Conservation (phyloP, 2,329 filamentous ascomycete species). For the Cercospora brassicicola region DNA sequence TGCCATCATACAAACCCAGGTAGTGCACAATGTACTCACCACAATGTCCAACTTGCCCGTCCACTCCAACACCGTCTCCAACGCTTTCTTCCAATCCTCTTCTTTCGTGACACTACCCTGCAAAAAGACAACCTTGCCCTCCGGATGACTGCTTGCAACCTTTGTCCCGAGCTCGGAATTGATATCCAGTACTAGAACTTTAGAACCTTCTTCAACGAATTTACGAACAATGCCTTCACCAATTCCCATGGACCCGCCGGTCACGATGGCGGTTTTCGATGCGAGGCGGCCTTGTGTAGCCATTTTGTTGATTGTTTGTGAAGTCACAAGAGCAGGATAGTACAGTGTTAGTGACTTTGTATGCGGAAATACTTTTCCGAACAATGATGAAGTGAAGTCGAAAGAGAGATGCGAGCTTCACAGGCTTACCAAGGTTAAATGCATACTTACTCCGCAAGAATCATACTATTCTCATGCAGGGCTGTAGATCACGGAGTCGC, state of each 20-base stretch:
- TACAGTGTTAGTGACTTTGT: no score
- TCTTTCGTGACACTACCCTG: conserved; percentile 32
- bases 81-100: conserved; percentile 31
- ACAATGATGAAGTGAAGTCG: not conserved
- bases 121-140: conserved; percentile 11
- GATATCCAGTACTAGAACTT: conserved; percentile 36
- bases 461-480: not conserved
- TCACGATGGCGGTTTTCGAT: conserved; percentile 31
- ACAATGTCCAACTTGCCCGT: conserved; percentile 33
- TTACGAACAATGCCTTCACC: conserved; percentile 36
- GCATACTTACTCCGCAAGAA: not conserved
- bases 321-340: no score
- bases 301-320: no score
- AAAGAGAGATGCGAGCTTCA: not conserved
- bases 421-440: not conserved
- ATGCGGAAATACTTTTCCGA: not conserved
- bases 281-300: conserved; percentile 22
- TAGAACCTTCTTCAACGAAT: conserved; percentile 35
- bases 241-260: conserved; percentile 36
- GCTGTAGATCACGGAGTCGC: not conserved
- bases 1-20: no score
- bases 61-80: conserved; percentile 27
- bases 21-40: no score
- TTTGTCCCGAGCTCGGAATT: conserved; percentile 18
- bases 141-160: conserved; percentile 14